These are phyloP conservation scores for Eucalyptus victrix DNA, from an alignment of 345 rosid genomes.

Conservation along the genomic window DNA sequence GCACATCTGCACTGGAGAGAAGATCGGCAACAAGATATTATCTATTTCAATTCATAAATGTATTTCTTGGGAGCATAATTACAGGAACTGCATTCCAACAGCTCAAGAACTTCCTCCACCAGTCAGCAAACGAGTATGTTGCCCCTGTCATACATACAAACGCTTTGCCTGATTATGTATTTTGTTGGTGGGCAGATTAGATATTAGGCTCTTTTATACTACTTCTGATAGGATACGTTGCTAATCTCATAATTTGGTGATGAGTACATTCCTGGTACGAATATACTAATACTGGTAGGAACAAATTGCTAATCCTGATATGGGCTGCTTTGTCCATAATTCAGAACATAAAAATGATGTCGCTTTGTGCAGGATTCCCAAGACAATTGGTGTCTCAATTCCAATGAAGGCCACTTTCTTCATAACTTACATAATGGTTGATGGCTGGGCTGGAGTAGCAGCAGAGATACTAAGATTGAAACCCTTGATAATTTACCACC, in stretches of 20 bases:
- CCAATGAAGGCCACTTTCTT: constrained; percentile 99
- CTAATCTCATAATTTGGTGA: neutral
- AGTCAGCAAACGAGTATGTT: constrained; percentile 83
- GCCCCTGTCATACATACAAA: neutral
- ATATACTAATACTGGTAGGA: neutral
- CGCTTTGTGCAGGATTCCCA: constrained; percentile 56
- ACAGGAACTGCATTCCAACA: constrained; percentile 94
- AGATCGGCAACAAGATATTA: constrained; percentile 72
- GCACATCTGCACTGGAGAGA: constrained; percentile 67
- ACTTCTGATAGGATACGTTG: neutral
- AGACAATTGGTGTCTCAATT: constrained; percentile 76
- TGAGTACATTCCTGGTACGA: neutral
- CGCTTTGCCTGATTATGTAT: neutral
- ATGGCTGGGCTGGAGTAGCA: constrained; percentile 99
- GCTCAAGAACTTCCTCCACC: constrained; percentile 67
- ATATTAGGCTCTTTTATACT: neutral
- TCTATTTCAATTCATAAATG: constrained; percentile 79
- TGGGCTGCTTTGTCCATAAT: neutral
- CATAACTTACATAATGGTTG: constrained; percentile 92
- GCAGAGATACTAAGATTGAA: constrained; percentile 81
- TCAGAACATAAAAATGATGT: neutral
- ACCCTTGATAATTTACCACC: constrained; percentile 70
- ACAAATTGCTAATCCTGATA: neutral
- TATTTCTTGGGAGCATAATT: constrained; percentile 91
- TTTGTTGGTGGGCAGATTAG: neutral